phyloP scores from a whole-genome alignment of 2,329 filamentous ascomycete species.

The Claviceps capensis region DNA sequence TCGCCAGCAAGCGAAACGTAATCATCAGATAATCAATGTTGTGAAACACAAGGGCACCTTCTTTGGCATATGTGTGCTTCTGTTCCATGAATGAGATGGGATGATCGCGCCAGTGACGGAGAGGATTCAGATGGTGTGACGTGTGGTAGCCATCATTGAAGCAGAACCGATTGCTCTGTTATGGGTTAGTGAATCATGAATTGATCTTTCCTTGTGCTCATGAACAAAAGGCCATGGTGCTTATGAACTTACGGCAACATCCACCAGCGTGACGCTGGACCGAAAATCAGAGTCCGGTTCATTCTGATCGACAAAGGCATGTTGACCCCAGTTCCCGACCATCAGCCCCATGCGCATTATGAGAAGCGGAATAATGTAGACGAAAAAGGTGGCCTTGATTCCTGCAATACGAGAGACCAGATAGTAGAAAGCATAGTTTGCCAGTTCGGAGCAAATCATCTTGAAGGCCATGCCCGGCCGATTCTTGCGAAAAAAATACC shows the following conservation, averaged over 20 bases:
- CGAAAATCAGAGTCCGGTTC: slow-evolving; percentile 67
- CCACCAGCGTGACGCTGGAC: slow-evolving; percentile 66
- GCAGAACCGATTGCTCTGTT: slow-evolving; percentile 64
- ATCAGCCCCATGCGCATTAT: slow-evolving; percentile 59
- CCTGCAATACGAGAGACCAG: slow-evolving; percentile 34
- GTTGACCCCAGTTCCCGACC: slow-evolving; percentile 76
- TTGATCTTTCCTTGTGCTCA: not conserved
- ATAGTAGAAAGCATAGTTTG: slow-evolving; percentile 39
- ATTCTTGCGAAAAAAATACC: slow-evolving; percentile 57
- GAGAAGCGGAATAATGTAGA: slow-evolving; percentile 51
- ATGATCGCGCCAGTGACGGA: slow-evolving; percentile 71
- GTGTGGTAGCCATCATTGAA: slow-evolving; percentile 78
- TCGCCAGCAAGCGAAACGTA: slow-evolving; percentile 51
- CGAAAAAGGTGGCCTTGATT: slow-evolving; percentile 45
- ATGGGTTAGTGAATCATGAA: not conserved
- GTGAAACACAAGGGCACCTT: slow-evolving; percentile 62
- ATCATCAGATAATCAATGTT: slow-evolving; percentile 74
- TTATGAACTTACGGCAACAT: slow-evolving; percentile 50
- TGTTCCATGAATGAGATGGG: slow-evolving; percentile 58
- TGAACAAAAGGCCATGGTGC: too few relatives aligned
- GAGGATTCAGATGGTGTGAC: slow-evolving; percentile 65
- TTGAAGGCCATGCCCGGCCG: slow-evolving; percentile 40
- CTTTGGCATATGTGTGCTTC: slow-evolving; percentile 50
- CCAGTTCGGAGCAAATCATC: slow-evolving; percentile 46
- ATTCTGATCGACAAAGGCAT: slow-evolving; percentile 63